Percentiles rank a stretch among this genome's conserved stretches.
Conservation (phyloP, 2,329 filamentous ascomycete genomes). For the Ambrosiella xylebori region DNA sequence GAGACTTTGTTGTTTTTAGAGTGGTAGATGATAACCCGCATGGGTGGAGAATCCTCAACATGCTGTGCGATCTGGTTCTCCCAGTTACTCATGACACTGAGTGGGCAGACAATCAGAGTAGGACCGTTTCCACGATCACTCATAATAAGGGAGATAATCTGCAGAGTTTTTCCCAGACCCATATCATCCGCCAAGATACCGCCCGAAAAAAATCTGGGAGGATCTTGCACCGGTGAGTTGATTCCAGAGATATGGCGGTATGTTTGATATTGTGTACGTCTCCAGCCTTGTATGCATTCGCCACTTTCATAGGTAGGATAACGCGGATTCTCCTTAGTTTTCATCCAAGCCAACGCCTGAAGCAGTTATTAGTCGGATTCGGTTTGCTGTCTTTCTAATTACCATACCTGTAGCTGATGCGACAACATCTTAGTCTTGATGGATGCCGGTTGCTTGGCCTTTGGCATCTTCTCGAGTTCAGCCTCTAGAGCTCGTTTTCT, state of each 20-base stretch:
- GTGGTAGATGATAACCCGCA: constrained; percentile 60
- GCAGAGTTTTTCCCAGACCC: constrained; percentile 79
- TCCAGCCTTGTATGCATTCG: constrained; percentile 22
- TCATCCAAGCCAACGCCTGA: constrained; percentile 68
- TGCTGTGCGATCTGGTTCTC: constrained; percentile 60
- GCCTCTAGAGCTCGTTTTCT: constrained; percentile 30
- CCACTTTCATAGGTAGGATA: constrained; percentile 41
- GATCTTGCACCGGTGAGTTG: constrained; percentile 10
- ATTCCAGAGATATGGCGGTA: neutral
- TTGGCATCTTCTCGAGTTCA: constrained; percentile 52
- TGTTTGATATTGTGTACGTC: neutral
- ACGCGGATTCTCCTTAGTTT: constrained; percentile 53
- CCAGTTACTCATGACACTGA: constrained; percentile 87
- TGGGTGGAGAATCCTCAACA: constrained; percentile 41
- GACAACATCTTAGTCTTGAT: constrained; percentile 54
- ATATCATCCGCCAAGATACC: constrained; percentile 86
- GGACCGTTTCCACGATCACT: constrained; percentile 34
- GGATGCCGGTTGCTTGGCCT: constrained; percentile 47
- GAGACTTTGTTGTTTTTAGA: constrained; percentile 18
- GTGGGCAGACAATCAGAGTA: constrained; percentile 65
- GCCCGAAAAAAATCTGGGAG: constrained; percentile 53
- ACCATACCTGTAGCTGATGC: constrained; percentile 50
- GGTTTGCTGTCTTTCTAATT: neutral
- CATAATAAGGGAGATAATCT: constrained; percentile 66
- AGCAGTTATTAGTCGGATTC: neutral